Evolutionary conservation across 1,284 basidiomycete genomes (phyloP), one percentile per base, ranked within the genome.

Genomic region (Ganoderma multipileum): DNA sequence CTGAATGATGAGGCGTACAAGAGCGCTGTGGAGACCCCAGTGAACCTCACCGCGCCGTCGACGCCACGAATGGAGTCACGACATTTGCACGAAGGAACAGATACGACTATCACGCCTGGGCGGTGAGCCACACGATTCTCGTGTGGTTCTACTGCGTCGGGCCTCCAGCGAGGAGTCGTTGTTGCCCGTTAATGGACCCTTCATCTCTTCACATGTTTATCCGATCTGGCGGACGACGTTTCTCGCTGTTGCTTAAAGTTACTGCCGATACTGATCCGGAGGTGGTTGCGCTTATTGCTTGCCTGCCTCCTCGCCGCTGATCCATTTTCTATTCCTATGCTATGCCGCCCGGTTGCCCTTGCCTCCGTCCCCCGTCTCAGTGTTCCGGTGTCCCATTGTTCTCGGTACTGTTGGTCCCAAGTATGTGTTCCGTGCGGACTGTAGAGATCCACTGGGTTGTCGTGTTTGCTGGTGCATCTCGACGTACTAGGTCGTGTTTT

Each of bases 1-100:
- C 64, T 68, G 23, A 64, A 61, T 2, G 70, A 68, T 23, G 65
- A 69, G 8, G 70, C 60, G n/a, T 70, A 71, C 59, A 64, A 69
- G 66, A 72, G 69, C 28, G 71, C 69, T 6, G 71, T 61, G 52
- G 68, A 61, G 61, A 73, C 68, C 16, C 70, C 66, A 1, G 70
- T 70, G 33, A 52, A 65, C 42, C 36, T 60, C 36, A 69, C 72
- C 9, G 68, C 71, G 26, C 73, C 75, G 6, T 54, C 71, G 12
- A 76, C 75, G 52, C 75, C 73, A 44, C 70, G 74, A 42, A 68
- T 72, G 20, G 55, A 60, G 47, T 14, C 73, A 67, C 68, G 72
- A 67, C 75, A 76, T 62, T 20, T 72, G 47, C 72, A 71, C 14
- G 76, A 77, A 72, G 65, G 57, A 39, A 74, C 76, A n/a, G 75